Percentiles rank a stretch among this genome's conserved stretches.
These are phyloP conservation scores for Kickxella alabastrina DNA, from an alignment of 192 early-diverging fungal genomes.

Conservation along the genomic window DNA sequence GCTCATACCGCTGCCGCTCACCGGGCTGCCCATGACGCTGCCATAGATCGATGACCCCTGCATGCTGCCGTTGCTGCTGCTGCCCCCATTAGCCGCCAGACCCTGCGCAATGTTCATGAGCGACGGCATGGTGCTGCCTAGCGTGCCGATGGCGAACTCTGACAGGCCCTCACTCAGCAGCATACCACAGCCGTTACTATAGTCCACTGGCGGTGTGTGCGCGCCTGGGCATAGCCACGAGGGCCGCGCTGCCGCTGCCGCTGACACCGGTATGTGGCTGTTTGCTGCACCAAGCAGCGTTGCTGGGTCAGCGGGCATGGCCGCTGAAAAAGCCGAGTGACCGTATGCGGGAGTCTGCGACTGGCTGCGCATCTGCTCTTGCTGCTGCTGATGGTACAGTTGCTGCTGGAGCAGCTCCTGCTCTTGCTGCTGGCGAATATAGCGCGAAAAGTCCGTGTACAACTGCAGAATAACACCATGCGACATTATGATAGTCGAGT, in stretches of 20 bases:
- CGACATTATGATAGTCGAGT: conserved; percentile 50
- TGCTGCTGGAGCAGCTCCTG: conserved; percentile 7
- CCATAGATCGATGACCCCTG: conserved; percentile 35
- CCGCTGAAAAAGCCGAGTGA: too few species aligned
- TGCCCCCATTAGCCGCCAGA: conserved; percentile 16
- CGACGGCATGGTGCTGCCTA: conserved; percentile 44
- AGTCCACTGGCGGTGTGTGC: conserved; percentile 11
- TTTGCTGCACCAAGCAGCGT: neutral
- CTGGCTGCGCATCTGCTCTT: conserved; percentile 1
- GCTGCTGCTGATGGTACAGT: conserved; percentile 1
- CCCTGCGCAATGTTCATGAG: conserved; percentile 38
- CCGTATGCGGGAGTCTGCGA: neutral
- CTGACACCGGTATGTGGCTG: neutral
- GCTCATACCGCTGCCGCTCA: conserved; percentile 1
- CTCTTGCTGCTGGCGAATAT: conserved; percentile 27
- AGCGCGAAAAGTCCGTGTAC: conserved; percentile 36
- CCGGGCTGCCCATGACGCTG: conserved; percentile 46
- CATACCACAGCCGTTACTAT: conserved; percentile 1
- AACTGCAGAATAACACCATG: conserved; percentile 49
- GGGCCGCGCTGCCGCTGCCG: neutral
- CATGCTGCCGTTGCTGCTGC: conserved; percentile 30
- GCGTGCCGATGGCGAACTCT: conserved; percentile 43
- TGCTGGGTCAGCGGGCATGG: neutral
- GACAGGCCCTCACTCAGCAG: conserved; percentile 47
- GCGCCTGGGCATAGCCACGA: conserved; percentile 11